Conservation (phyloP, 306 rosid species). For the Gastrolobium bilobum region DNA sequence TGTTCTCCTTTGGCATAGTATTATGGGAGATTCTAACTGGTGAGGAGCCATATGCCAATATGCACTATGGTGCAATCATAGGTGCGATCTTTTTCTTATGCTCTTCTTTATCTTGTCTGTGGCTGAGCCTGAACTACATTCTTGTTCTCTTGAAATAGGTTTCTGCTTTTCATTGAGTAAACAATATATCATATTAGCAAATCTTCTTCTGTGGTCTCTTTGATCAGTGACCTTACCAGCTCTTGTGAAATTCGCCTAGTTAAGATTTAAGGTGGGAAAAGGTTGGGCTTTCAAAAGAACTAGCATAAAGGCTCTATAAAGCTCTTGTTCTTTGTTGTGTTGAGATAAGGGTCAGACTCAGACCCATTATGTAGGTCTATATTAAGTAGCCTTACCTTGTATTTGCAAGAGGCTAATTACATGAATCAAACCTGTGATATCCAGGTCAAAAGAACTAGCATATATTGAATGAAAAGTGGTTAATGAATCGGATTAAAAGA, state of each 20-base stretch:
- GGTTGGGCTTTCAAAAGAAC: neutral
- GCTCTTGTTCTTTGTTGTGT: too few relatives aligned
- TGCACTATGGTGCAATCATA: constrained; percentile 96
- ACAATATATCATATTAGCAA: neutral
- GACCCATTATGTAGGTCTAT: too few relatives aligned
- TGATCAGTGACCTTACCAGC: neutral
- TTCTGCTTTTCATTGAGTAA: constrained; percentile 14
- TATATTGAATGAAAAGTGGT: neutral
- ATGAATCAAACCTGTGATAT: too few relatives aligned
- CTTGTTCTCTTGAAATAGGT: constrained; percentile 26
- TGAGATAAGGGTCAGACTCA: too few relatives aligned
- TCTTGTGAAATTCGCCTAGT: neutral
- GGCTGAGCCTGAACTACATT: constrained; percentile 15
- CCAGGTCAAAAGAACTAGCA: neutral
- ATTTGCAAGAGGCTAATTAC: too few relatives aligned
- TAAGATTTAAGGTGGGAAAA: constrained; percentile 8
- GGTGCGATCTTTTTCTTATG: constrained; percentile 55
- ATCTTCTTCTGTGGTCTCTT: neutral
- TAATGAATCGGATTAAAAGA: neutral
- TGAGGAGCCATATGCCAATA: constrained; percentile 93
- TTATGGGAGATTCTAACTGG: constrained; percentile 93
- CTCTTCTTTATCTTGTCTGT: constrained; percentile 17
- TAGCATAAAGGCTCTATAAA: too few relatives aligned
- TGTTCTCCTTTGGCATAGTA: constrained; percentile 93
- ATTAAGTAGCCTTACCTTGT: too few relatives aligned